Evolutionary conservation across 176 grass and related monocot genomes (phyloP).

Genomic region (Eleusine indica): DNA sequence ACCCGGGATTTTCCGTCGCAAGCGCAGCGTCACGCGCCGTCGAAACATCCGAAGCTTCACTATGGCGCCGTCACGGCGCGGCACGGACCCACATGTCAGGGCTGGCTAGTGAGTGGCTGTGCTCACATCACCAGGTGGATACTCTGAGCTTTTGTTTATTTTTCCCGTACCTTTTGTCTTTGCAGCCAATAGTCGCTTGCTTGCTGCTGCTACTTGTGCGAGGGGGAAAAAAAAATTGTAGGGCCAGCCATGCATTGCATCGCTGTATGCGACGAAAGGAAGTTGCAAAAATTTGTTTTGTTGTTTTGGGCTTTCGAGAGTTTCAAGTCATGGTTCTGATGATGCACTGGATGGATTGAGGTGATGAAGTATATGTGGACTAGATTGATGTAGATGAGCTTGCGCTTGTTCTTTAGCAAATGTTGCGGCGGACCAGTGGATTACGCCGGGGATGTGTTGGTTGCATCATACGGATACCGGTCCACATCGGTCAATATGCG

Average conservation of each 20-base stretch:
- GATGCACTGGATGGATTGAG: background rate
- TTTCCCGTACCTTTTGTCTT: too few species aligned
- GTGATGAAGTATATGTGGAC: background rate
- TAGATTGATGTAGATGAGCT: background rate
- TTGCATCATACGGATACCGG: background rate
- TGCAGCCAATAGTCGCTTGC: background rate
- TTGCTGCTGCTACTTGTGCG: background rate
- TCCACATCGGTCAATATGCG: background rate
- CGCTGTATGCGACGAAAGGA: background rate
- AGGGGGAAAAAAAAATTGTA: background rate
- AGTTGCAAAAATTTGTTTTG: background rate
- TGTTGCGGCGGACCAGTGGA: background rate
- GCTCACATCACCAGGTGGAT: background rate
- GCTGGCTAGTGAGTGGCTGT: background rate
- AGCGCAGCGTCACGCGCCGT: background rate
- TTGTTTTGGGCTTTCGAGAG: background rate
- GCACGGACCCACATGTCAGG: background rate
- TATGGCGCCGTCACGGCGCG: constrained; percentile 14
- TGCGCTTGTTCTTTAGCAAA: background rate
- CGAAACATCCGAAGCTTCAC: constrained; percentile 36
- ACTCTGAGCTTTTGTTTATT: background rate
- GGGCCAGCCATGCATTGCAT: background rate
- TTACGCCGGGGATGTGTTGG: background rate
- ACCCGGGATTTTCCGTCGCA: background rate
- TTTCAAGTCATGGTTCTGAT: background rate